Base-by-base conservation (phyloP, 306 rosid species). In the Trifolium dubium region DNA sequence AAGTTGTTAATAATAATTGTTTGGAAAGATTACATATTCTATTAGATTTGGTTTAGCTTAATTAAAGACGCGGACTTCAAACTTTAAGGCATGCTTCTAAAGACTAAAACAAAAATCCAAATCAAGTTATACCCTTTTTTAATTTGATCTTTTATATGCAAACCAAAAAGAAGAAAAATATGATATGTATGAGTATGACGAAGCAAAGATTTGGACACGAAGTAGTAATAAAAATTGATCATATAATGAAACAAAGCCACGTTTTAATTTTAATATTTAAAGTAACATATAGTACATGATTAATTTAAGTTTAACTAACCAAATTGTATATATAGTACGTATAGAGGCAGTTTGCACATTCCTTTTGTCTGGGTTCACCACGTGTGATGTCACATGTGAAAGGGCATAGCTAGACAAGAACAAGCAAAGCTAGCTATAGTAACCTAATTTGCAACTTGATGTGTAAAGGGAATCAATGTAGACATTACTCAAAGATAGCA, bases 381-480 rank as follows among this genome's bases (percentile, higher is more conserved):
- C 91, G 91, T 90, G 93, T 78, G 90, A 72, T 82, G 85, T 83
- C 92, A 88, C 96, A 80, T 90, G 96, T 15, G 73, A 75, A 77
- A 59, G 82, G 78, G 71, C 74, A 64, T 81, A 73, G 51, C 51
- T 65, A 41, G 71, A 56, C 77, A 71, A 17, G 83, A 78, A 50
- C 76, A 77, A 77, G 78, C 80, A 73, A 80, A 84, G 73, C 10
- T 35, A 54, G 49, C 41, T 66, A 46, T 66, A 61, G 41, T 70
- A 31, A 46, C 54, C 75, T 55, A 15, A 64, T 30, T 75, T 75
- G 86, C 90, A 83, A 86, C 82, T 87, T 69, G 78, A 67, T 75
- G 79, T 9, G 70, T 83, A 68, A 70, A 75, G 75, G 66, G 86
- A 83, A 79, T 83, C 81, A 78, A 61, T 7, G 64, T 65, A 74